phyloP scores from a whole-genome alignment of 768 basidiomycete genomes.

The Hydnum rufescens region DNA sequence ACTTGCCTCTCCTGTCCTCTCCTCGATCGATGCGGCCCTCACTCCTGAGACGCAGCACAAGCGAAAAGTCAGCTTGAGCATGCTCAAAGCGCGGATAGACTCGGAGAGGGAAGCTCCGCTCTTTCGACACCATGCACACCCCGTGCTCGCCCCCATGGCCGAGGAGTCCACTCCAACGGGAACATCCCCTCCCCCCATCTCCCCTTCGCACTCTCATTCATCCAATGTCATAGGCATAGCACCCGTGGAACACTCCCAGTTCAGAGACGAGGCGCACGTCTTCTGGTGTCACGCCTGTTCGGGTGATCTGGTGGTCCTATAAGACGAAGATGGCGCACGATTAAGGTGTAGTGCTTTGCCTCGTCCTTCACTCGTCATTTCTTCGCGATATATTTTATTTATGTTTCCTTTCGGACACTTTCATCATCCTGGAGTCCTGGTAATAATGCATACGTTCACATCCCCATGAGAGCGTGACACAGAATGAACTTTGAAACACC shows the following conservation, averaged over 20 bases:
- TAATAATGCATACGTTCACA: too few relatives aligned
- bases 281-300: slow-evolving; percentile 77
- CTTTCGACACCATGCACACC: slow-evolving; percentile 20
- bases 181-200: background rate
- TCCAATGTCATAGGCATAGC: background rate
- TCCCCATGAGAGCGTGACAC: too few relatives aligned
- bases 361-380: too few relatives aligned
- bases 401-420: too few relatives aligned
- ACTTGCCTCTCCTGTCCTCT: slow-evolving; percentile 16
- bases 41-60: slow-evolving; percentile 64
- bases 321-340: too few relatives aligned
- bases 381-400: too few relatives aligned
- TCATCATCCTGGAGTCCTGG: too few relatives aligned
- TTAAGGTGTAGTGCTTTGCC: too few relatives aligned
- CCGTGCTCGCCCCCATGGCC: slow-evolving; percentile 14
- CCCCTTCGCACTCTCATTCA: slow-evolving; percentile 10
- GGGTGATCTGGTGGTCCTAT: slow-evolving; percentile 66
- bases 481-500: too few relatives aligned
- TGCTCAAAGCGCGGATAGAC: slow-evolving; percentile 81
- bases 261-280: slow-evolving; percentile 72
- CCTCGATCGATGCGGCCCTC: slow-evolving; percentile 44
- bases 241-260: slow-evolving; percentile 35
- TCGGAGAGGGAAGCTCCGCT: slow-evolving; percentile 37
- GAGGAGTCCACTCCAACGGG: slow-evolving; percentile 14
- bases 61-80: slow-evolving; percentile 63